Evolutionary conservation across 495 filamentous ascomycete genomes (phyloP).

Genomic region (Friedmanniomyces simplex): DNA sequence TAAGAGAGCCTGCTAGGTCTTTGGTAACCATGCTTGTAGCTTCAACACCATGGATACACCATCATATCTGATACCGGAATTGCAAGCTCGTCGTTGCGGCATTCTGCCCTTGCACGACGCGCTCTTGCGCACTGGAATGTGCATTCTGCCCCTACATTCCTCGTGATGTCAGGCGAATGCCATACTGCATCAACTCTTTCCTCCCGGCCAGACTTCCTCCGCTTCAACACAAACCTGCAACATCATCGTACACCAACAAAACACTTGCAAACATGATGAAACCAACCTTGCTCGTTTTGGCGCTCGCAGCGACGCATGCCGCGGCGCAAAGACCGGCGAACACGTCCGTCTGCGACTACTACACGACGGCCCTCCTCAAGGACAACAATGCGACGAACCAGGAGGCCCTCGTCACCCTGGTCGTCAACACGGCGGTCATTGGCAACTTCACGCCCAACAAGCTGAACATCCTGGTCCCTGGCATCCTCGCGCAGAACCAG

Average conservation of each 20-base stretch:
- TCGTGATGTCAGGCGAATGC: neutral
- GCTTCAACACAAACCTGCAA: neutral
- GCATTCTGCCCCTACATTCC: conserved; percentile 3
- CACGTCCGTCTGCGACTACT: conserved; percentile 45
- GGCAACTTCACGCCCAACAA: conserved; percentile 40
- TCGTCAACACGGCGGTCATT: conserved; percentile 48
- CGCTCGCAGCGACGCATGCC: neutral
- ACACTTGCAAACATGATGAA: neutral
- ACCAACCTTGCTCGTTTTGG: neutral
- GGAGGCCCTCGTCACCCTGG: conserved; percentile 38
- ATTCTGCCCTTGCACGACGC: neutral
- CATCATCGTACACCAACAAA: neutral
- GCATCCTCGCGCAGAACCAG: conserved; percentile 36
- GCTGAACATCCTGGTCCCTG: conserved; percentile 40
- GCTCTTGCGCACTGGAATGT: conserved; percentile 1
- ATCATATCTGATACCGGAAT: neutral
- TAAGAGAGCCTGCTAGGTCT: no score
- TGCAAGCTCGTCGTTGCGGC: neutral
- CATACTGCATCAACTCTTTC: neutral
- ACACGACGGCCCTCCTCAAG: conserved; percentile 42
- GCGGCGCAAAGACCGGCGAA: conserved; percentile 18
- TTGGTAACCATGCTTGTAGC: neutral
- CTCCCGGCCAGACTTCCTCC: neutral
- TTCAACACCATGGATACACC: neutral
- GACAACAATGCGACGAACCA: conserved; percentile 46